Conservation (phyloP, 345 rosid genomes). For the Moricandia arvensis region DNA sequence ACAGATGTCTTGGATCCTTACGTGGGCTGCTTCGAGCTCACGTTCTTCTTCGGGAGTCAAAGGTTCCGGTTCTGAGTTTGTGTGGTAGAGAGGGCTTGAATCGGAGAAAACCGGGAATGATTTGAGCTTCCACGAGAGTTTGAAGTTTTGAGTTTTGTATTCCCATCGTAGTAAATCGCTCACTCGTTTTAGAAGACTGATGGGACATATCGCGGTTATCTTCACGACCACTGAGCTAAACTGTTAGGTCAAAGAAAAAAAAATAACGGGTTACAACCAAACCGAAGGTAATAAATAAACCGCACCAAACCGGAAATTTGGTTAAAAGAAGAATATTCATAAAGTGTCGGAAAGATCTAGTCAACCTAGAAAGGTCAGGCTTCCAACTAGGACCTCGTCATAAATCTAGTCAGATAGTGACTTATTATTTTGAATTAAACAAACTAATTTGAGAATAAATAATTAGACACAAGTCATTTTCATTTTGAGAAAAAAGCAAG, state of each 20-base stretch:
- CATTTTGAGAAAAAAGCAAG: neutral
- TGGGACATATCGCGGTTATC: constrained; percentile 76
- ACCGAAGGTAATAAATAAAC: neutral
- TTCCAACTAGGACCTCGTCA: constrained; percentile 21
- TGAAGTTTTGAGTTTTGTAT: constrained; percentile 49
- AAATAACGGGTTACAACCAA: neutral
- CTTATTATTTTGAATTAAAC: neutral
- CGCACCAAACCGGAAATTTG: neutral
- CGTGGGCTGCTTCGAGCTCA: constrained; percentile 51
- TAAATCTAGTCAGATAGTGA: constrained; percentile 27
- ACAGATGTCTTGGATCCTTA: constrained; percentile 58
- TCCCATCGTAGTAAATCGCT: constrained; percentile 89
- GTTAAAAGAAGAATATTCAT: constrained; percentile 20
- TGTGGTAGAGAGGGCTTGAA: constrained; percentile 75
- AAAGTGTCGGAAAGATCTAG: constrained; percentile 8
- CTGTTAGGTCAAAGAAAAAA: constrained; percentile 35
- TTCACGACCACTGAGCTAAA: constrained; percentile 71
- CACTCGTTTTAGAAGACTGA: constrained; percentile 56
- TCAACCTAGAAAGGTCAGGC: constrained; percentile 10
- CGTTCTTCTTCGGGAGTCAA: constrained; percentile 59
- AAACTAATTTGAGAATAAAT: neutral
- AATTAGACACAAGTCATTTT: constrained; percentile 13
- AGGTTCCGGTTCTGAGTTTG: constrained; percentile 56
- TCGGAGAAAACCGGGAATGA: constrained; percentile 65
- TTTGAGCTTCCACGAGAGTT: constrained; percentile 74